Conservation (phyloP, 495 filamentous ascomycete species). For the Daldinia concentrica region DNA sequence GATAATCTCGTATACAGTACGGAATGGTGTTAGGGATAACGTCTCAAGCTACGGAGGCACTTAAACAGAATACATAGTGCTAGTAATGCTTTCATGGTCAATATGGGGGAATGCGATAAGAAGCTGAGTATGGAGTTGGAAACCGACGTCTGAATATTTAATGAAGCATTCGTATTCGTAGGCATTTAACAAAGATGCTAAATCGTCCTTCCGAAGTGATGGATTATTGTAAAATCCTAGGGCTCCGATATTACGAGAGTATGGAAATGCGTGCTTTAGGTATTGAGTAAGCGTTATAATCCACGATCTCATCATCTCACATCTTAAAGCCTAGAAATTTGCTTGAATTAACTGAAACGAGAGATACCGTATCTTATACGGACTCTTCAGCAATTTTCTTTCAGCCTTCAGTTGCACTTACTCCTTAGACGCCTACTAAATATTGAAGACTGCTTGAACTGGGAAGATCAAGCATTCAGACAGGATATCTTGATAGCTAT, state of each 20-base stretch:
- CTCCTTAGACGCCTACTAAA: neutral
- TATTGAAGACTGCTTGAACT: neutral
- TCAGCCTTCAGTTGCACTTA: neutral
- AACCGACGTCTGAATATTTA: neutral
- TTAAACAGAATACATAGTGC: neutral
- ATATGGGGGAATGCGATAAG: neutral
- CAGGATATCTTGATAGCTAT: neutral
- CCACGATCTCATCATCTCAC: neutral
- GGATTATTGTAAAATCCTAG: neutral
- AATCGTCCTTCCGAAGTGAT: neutral
- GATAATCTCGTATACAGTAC: neutral
- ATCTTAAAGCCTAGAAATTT: neutral
- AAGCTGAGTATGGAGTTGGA: neutral
- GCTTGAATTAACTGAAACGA: neutral
- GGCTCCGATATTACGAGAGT: neutral
- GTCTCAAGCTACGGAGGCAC: neutral
- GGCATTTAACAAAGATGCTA: neutral
- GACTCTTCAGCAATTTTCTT: neutral
- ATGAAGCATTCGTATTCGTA: neutral
- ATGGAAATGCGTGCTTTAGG: neutral
- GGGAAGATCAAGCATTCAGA: neutral
- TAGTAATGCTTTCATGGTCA: neutral
- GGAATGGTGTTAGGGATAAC: neutral
- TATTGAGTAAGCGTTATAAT: neutral
- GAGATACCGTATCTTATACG: neutral